Conservation (phyloP, 768 basidiomycete species). For the Heimioporus sp. region DNA sequence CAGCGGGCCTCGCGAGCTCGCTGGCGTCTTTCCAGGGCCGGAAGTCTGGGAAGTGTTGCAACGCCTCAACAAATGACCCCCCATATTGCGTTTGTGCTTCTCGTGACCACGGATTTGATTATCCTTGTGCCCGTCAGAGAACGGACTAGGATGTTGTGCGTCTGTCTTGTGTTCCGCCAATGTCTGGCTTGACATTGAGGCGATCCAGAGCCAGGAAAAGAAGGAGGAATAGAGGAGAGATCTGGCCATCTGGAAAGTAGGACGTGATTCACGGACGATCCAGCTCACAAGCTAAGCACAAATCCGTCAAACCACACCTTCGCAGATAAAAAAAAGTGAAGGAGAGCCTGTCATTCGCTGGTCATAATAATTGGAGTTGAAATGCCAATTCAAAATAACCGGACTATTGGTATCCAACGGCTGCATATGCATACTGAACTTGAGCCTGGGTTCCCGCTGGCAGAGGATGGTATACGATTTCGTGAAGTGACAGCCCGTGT, state of each 20-base stretch:
- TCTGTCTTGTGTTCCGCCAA: not conserved
- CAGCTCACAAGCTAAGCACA: not conserved
- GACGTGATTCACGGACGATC: not conserved
- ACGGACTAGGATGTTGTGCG: conserved; percentile 1
- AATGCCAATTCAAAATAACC: too few relatives aligned
- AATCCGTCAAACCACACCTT: not conserved
- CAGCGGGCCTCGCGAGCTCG: not conserved
- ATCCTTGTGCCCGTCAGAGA: not conserved
- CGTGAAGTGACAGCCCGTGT: too few relatives aligned
- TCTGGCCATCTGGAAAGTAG: conserved; percentile 9
- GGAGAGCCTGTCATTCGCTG: too few relatives aligned
- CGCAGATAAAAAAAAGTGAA: too few relatives aligned
- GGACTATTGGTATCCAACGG: too few relatives aligned
- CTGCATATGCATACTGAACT: too few relatives aligned
- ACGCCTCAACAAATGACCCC: conserved; percentile 12
- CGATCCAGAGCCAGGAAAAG: conserved; percentile 9
- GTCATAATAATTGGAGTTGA: too few relatives aligned
- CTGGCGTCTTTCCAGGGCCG: conserved; percentile 1
- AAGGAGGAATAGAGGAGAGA: conserved; percentile 6
- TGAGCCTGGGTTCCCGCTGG: too few relatives aligned
- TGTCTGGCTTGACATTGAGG: not conserved
- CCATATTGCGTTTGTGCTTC: conserved; percentile 15
- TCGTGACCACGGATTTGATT: conserved; percentile 3
- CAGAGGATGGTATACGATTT: too few relatives aligned
- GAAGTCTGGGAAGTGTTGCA: conserved; percentile 13